Evolutionary conservation across 202 grass and related monocot genomes (phyloP).

Genomic region (Bolboschoenoplectus hybrid): DNA sequence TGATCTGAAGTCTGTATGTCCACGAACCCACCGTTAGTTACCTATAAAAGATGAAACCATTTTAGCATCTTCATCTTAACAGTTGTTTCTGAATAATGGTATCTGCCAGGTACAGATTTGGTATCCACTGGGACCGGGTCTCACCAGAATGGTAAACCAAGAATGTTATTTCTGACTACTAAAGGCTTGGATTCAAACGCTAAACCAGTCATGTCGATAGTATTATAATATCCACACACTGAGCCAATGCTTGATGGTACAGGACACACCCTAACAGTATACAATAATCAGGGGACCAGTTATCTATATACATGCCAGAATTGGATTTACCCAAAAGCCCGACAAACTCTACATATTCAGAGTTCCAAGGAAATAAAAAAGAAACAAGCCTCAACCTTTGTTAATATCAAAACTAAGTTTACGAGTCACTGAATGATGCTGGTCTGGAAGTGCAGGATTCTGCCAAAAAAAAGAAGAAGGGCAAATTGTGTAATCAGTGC

Average conservation of each 20-base stretch:
- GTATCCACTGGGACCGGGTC: neutral
- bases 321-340: neutral
- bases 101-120: too few species aligned
- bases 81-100: neutral
- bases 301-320: neutral
- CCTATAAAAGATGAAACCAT: neutral
- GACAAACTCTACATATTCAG: neutral
- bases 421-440: constrained; percentile 40
- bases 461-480: neutral
- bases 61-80: neutral
- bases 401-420: constrained; percentile 55
- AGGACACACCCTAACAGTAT: neutral
- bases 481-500: constrained; percentile 9
- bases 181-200: neutral
- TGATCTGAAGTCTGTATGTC: neutral
- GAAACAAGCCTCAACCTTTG: constrained; percentile 27
- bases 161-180: neutral
- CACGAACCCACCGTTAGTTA: neutral
- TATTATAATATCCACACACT: neutral
- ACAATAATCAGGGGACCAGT: neutral
- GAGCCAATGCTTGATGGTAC: neutral
- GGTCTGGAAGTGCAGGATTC: constrained; percentile 35
- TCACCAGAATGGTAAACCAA: neutral
- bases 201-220: neutral
- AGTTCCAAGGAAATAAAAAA: neutral